Evolutionary conservation across 2,329 filamentous ascomycete genomes (phyloP).

Genomic region (Colletotrichum acutatum): DNA sequence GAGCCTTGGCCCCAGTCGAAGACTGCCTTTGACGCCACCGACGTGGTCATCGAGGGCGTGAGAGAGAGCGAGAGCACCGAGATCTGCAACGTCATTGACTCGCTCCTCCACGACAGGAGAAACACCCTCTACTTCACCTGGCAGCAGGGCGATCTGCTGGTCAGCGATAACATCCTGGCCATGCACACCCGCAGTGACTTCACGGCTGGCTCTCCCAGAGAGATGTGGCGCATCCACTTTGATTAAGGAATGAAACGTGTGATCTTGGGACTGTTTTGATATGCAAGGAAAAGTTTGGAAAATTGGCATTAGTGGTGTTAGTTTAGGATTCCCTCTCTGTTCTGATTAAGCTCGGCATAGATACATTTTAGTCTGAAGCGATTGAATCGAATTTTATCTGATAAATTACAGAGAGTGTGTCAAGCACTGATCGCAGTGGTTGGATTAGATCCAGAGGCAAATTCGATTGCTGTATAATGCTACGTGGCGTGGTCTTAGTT

Average conservation of each 20-base stretch:
- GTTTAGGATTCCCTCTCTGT: slow-evolving; percentile 18
- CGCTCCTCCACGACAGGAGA: slow-evolving; percentile 59
- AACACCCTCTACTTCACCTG: slow-evolving; percentile 62
- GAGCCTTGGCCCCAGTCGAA: slow-evolving; percentile 64
- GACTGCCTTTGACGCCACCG: slow-evolving; percentile 60
- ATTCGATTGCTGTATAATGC: too few relatives aligned
- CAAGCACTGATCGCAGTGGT: too few relatives aligned
- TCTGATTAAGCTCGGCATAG: not conserved
- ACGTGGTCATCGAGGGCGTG: slow-evolving; percentile 54
- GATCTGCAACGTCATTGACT: slow-evolving; percentile 53
- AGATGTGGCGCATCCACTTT: slow-evolving; percentile 64
- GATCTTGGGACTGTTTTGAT: not conserved
- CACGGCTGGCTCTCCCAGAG: slow-evolving; percentile 53
- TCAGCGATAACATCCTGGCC: slow-evolving; percentile 62
- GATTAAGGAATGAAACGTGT: slow-evolving; percentile 44
- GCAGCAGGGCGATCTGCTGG: slow-evolving; percentile 64
- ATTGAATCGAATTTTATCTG: not conserved
- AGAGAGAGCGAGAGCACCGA: slow-evolving; percentile 43
- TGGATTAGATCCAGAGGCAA: too few relatives aligned
- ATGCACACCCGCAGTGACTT: slow-evolving; percentile 63
- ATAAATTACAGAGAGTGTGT: not conserved
- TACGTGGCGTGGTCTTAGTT: too few relatives aligned
- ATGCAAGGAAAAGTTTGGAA: slow-evolving; percentile 6
- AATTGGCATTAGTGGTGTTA: slow-evolving; percentile 15
- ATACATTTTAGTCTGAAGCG: not conserved